A percentile compares a stretch with the other conserved stretches of the same genome.
phyloP scores from a whole-genome alignment of 768 basidiomycete species.

The Tylopilus cervinicoccineus region DNA sequence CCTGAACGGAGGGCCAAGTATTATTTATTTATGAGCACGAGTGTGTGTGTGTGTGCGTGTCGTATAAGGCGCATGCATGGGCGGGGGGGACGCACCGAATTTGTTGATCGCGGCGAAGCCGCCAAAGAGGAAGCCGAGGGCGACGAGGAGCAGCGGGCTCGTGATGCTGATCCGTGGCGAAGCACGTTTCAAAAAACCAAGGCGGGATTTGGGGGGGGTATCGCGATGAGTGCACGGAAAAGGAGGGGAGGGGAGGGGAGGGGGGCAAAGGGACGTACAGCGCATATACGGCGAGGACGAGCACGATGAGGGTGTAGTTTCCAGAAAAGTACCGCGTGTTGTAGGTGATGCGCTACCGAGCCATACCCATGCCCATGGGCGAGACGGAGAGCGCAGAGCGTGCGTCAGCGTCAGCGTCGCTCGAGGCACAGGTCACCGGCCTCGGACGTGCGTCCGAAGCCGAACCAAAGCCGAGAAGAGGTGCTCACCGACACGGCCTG shows the following conservation, averaged over 20 bases:
- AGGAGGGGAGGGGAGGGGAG: neutral
- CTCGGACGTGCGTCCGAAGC: neutral
- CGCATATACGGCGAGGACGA: constrained; percentile 79
- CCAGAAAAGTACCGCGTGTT: constrained; percentile 91
- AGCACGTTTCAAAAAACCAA: too few relatives aligned
- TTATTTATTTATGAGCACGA: too few relatives aligned
- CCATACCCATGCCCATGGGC: too few relatives aligned
- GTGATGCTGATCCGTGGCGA: constrained; percentile 46
- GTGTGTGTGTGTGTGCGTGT: too few relatives aligned
- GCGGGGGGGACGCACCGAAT: constrained; percentile 56
- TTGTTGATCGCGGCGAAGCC: constrained; percentile 88
- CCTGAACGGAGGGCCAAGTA: too few relatives aligned
- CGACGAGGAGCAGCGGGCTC: constrained; percentile 76
- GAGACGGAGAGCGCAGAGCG: neutral
- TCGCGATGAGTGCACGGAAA: neutral
- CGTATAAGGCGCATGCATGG: too few relatives aligned
- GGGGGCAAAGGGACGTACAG: constrained; percentile 46
- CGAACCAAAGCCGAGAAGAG: neutral
- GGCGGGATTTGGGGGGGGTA: neutral
- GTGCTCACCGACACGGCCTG: constrained; percentile 66
- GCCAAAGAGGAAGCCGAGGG: constrained; percentile 84
- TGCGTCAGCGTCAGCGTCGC: neutral
- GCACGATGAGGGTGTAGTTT: constrained; percentile 83
- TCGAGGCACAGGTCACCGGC: neutral
- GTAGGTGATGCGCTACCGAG: constrained; percentile 95